phyloP scores from a whole-genome alignment of 352 stramenopile species.

The Phytophthora hybrid region DNA sequence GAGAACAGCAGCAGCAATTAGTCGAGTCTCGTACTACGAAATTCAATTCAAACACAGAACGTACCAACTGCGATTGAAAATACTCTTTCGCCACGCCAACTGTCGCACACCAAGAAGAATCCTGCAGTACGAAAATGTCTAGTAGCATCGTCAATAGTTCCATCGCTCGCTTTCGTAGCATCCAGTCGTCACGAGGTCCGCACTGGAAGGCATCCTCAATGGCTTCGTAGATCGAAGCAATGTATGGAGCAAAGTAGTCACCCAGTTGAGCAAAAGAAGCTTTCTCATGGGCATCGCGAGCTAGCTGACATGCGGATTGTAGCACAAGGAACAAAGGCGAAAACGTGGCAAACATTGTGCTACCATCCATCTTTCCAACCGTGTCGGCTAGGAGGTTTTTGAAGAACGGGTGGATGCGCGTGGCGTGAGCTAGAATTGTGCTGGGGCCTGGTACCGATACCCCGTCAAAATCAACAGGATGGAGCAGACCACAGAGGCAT shows the following conservation, averaged over 20 bases:
- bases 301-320: slow-evolving; percentile 44
- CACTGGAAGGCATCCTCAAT: slow-evolving; percentile 71
- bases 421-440: slow-evolving; percentile 41
- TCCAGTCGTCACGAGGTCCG: slow-evolving; percentile 58
- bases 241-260: slow-evolving; percentile 46
- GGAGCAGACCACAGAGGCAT: slow-evolving; percentile 57
- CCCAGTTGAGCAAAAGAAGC: slow-evolving; percentile 33
- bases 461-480: slow-evolving; percentile 66
- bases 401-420: slow-evolving; percentile 49
- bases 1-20: not conserved
- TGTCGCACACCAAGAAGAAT: slow-evolving; percentile 22
- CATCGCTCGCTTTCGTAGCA: slow-evolving; percentile 59
- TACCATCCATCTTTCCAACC: slow-evolving; percentile 59
- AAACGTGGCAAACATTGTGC: slow-evolving; percentile 52
- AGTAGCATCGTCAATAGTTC: slow-evolving; percentile 63
- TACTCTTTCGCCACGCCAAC: slow-evolving; percentile 28
- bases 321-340: slow-evolving; percentile 60
- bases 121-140: slow-evolving; percentile 49
- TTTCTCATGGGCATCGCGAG: slow-evolving; percentile 40
- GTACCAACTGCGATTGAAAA: slow-evolving; percentile 46
- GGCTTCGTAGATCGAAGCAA: slow-evolving; percentile 57
- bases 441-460: slow-evolving; percentile 39
- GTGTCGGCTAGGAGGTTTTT: slow-evolving; percentile 43
- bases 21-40: not conserved
- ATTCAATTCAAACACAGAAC: slow-evolving; percentile 6